A percentile compares a stretch with the other conserved stretches of the same genome.
phyloP scores from a whole-genome alignment of 768 basidiomycete species.

The Lentinula guzmanii region DNA sequence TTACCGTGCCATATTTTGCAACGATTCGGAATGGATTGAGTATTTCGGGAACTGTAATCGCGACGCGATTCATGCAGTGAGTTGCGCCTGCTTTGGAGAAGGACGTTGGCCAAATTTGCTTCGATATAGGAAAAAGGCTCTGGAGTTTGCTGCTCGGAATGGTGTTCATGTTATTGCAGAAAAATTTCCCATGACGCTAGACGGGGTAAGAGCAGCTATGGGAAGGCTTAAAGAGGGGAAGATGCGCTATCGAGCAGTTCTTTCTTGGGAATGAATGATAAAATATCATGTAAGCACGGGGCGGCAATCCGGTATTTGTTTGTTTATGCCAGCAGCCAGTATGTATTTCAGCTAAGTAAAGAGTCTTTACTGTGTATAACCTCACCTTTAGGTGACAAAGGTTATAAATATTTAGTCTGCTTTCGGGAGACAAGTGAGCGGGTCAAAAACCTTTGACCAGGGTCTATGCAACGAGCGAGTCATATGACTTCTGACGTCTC shows the following conservation, averaged over 20 bases:
- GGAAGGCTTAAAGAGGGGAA: conserved; percentile 16
- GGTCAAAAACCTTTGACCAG: no score
- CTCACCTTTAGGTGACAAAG: no score
- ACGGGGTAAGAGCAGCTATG: conserved; percentile 24
- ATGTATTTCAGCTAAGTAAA: no score
- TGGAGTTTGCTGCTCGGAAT: conserved; percentile 24
- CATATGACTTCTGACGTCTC: no score
- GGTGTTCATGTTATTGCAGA: conserved; percentile 19
- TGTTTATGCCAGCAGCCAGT: no score
- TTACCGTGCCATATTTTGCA: conserved; percentile 15
- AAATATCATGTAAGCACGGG: no score
- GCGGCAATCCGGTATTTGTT: no score
- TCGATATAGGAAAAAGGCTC: conserved; percentile 16
- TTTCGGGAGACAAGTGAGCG: no score
- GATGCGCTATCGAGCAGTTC: conserved; percentile 25
- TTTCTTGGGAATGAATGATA: conserved; percentile 6
- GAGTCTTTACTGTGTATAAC: no score
- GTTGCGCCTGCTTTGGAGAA: background rate
- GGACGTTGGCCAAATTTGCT: background rate
- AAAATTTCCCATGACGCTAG: conserved; percentile 20
- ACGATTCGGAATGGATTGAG: conserved; percentile 14
- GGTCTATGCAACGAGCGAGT: no score
- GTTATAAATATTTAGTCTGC: no score
- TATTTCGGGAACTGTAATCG: background rate
- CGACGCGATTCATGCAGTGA: conserved; percentile 3